Base-by-base conservation (phyloP, 208 protist species). In the Leptomonas seymouri region DNA sequence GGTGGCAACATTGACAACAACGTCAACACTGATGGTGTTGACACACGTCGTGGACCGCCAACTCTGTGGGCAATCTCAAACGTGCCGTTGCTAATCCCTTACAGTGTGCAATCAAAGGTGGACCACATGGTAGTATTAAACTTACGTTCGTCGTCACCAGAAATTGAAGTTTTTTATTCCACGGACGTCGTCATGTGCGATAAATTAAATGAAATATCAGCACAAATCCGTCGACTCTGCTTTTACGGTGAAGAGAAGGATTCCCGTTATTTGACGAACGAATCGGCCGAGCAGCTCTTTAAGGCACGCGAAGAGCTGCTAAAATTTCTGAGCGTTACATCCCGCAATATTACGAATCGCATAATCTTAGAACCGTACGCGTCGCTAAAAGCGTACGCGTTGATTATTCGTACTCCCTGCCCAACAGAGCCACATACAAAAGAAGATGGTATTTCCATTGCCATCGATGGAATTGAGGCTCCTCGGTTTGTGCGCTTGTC, bases 401-500 rank as follows among this genome's bases (percentile, higher is more conserved):
- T 85, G 2, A 90, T 96, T 41, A 78, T 85, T 44, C 81, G 88
- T 15, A 82, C 78, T 12, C 48, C 64, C 2, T 79, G 69, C 58
- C 56, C 75, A 3, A 81, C 55, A 0, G 88, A 94, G 66, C 65
- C 69, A 2, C 66, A 91, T 16, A 88, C 84, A n/a, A 96, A 96
- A 55, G 91, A 96, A 61, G 91, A 96, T 53, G 86, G 85, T 42
- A 66, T 96, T 42, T 86, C 74, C 23, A 90, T 96, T 42, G 75
- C 71, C 11, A 81, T 96, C 7, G 78, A 80, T 16, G 76, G 76
- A 28, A 78, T 93, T 55, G 91, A 96, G 25, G 71, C 82, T 6
- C 88, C 87, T 39, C 86, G 91, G 11, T 96, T 94, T 75, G 83
- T 96, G 46, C 80, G 91, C 0, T 70, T 96, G 20, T 96, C 91